These are phyloP conservation scores for Misopates orontium DNA, from an alignment of 257 asterid species.

Conservation along the genomic window DNA sequence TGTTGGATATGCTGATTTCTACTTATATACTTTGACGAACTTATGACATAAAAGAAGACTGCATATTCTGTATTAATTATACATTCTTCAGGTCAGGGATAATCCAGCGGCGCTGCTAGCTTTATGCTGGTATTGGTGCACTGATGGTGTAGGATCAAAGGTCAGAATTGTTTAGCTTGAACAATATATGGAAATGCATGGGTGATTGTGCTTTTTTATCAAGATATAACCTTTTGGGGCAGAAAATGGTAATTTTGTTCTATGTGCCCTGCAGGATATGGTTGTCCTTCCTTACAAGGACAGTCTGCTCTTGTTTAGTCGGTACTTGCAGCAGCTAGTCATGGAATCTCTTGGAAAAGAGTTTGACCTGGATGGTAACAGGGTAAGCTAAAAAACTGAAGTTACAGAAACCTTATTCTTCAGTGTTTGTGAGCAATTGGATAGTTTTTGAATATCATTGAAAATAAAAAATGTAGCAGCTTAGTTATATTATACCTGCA, in stretches of 20 bases:
- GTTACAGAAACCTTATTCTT: conserved; percentile 6
- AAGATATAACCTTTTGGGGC: neutral
- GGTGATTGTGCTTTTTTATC: conserved; percentile 6
- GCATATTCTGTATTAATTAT: conserved; percentile 4
- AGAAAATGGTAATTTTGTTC: conserved; percentile 20
- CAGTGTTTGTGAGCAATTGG: neutral
- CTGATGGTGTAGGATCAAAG: conserved; percentile 95
- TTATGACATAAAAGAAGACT: conserved; percentile 9
- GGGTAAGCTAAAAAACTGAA: conserved; percentile 52
- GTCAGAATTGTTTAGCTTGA: conserved; percentile 42
- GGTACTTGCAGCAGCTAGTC: conserved; percentile 95
- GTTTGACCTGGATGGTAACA: conserved; percentile 92
- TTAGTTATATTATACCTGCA: conserved; percentile 10
- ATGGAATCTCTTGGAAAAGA: conserved; percentile 99
- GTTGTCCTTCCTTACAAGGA: conserved; percentile 99
- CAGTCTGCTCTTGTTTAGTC: conserved; percentile 87
- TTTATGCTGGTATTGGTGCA: conserved; percentile 95
- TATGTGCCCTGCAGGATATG: conserved; percentile 79
- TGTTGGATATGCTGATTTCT: no score
- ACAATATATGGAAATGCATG: conserved; percentile 16
- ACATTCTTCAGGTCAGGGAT: conserved; percentile 60
- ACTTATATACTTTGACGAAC: neutral
- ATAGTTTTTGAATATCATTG: neutral
- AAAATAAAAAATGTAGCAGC: conserved; percentile 9
- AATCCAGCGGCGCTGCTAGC: conserved; percentile 97